A percentile compares a stretch with the other conserved stretches of the same genome.
Evolutionary conservation across 331 rosid genomes (phyloP).

Genomic region (Pyrus hybrid): DNA sequence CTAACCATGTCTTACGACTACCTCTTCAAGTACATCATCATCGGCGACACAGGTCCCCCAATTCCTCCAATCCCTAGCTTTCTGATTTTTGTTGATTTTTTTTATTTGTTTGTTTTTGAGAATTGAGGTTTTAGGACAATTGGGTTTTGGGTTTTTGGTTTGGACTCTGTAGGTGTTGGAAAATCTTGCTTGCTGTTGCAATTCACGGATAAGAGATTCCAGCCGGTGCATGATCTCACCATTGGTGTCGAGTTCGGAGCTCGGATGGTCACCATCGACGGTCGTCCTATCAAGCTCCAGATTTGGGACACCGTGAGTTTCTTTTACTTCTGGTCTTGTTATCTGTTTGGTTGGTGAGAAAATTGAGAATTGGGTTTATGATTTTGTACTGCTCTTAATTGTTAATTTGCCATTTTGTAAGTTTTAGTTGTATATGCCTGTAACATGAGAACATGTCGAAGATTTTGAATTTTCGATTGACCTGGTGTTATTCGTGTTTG

Average conservation of each 20-base stretch:
- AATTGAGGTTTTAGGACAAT: neutral
- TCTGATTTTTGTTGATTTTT: neutral
- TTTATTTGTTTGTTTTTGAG: neutral
- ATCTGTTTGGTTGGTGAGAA: neutral
- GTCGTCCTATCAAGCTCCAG: conserved; percentile 83
- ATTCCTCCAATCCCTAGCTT: conserved; percentile 13
- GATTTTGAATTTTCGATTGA: neutral
- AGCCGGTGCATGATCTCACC: conserved; percentile 95
- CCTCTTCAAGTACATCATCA: conserved; percentile 94
- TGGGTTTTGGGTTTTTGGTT: conserved; percentile 10
- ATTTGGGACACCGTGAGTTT: conserved; percentile 88
- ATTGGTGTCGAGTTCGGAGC: conserved; percentile 97
- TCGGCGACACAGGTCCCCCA: conserved; percentile 84
- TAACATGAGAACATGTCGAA: neutral
- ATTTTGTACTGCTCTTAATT: neutral
- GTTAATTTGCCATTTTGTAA: neutral
- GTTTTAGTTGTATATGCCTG: neutral
- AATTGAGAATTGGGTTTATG: neutral
- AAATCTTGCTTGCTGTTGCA: conserved; percentile 87
- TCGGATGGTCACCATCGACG: conserved; percentile 79
- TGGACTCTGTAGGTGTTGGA: conserved; percentile 61
- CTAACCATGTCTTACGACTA: conserved; percentile 77
- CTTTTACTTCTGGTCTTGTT: neutral
- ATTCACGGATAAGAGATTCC: conserved; percentile 91
- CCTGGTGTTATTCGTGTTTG: neutral